Conservation (phyloP, 116 monocot genomes). For the Posidonia oceanica region DNA sequence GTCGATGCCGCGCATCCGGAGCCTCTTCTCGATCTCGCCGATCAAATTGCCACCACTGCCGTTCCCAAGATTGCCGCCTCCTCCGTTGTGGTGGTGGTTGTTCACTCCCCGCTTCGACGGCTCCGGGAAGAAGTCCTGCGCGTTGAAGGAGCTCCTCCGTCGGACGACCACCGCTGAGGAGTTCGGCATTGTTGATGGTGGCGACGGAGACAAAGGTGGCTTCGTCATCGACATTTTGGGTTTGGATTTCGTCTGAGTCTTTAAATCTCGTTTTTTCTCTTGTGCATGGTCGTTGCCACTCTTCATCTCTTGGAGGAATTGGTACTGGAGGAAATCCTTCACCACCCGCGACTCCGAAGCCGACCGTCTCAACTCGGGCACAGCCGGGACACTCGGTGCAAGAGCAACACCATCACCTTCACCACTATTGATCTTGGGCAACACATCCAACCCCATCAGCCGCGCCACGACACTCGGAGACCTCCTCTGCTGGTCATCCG, state of each 20-base stretch:
- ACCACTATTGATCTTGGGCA: slow-evolving; percentile 22
- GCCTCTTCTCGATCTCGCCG: slow-evolving; percentile 69
- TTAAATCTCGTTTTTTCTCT: slow-evolving; percentile 19
- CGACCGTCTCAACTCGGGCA: slow-evolving; percentile 56
- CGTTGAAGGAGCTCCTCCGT: slow-evolving; percentile 45
- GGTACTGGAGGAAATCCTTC: slow-evolving; percentile 26
- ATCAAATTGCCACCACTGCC: slow-evolving; percentile 17
- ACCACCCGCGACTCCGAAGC: slow-evolving; percentile 68
- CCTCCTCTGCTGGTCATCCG: slow-evolving; percentile 31
- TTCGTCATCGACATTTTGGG: neutral
- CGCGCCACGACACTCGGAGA: slow-evolving; percentile 82
- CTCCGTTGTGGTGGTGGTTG: too few species aligned
- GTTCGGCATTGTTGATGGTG: too few species aligned
- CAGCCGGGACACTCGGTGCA: slow-evolving; percentile 3
- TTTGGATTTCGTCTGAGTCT: neutral
- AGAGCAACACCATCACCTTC: slow-evolving; percentile 13
- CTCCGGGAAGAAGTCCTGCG: slow-evolving; percentile 66
- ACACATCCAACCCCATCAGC: slow-evolving; percentile 82
- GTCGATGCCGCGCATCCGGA: slow-evolving; percentile 55
- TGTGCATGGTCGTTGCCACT: neutral
- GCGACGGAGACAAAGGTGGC: slow-evolving; percentile 14
- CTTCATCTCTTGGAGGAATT: slow-evolving; percentile 19
- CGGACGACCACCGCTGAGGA: neutral
- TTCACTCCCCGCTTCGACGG: slow-evolving; percentile 20
- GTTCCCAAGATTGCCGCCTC: neutral